Conservation (phyloP, 1,284 basidiomycete species). For the Boletus holoroseus region DNA sequence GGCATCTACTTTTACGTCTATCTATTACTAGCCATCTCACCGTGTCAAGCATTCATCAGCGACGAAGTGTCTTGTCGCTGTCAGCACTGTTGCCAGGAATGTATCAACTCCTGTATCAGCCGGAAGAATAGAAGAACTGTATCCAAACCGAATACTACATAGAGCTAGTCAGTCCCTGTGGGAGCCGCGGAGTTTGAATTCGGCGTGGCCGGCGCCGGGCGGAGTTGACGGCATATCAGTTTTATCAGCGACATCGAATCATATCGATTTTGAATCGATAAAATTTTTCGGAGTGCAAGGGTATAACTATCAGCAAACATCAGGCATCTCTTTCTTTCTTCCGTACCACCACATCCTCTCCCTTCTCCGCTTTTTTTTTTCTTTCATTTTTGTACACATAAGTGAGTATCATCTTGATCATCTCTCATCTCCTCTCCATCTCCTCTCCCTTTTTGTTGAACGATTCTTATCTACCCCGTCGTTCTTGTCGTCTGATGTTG, state of each 20-base stretch:
- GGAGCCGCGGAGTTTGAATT: constrained; percentile 20
- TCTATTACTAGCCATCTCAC: constrained; percentile 12
- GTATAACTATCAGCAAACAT: constrained; percentile 57
- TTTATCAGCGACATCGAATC: constrained; percentile 42
- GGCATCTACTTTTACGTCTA: constrained; percentile 13
- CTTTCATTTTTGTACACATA: constrained; percentile 38
- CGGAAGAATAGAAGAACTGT: neutral
- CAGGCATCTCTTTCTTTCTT: constrained; percentile 40
- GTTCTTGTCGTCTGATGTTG: constrained; percentile 18
- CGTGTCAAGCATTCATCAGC: constrained; percentile 10
- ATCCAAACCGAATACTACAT: neutral
- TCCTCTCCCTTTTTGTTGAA: neutral
- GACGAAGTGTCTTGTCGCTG: constrained; percentile 10
- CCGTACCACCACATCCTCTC: constrained; percentile 48
- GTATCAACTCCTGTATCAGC: constrained; percentile 13
- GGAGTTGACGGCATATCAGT: constrained; percentile 34
- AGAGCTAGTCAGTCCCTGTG: neutral
- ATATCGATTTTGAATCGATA: constrained; percentile 54
- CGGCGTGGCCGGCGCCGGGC: constrained; percentile 16
- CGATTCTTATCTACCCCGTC: constrained; percentile 11
- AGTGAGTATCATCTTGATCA: constrained; percentile 37
- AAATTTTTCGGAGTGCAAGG: constrained; percentile 44
- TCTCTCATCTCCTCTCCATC: constrained; percentile 1
- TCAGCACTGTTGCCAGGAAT: constrained; percentile 8
- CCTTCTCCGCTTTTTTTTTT: constrained; percentile 36